Base-by-base conservation (phyloP, 441 rosid genomes). In the California macrophylla region DNA sequence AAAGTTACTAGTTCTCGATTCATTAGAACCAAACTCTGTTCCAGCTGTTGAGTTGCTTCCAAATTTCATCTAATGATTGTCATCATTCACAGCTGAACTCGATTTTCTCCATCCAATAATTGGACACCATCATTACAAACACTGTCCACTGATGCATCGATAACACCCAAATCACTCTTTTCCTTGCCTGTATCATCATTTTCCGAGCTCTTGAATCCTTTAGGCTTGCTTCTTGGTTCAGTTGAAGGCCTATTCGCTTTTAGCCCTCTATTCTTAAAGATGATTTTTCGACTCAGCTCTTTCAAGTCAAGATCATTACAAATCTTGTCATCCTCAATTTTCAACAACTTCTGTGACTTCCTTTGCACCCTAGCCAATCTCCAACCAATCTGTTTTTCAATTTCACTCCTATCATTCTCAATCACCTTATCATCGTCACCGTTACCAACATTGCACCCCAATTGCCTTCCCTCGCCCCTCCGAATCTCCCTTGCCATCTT, bases 401-500 rank as follows among this genome's bases (percentile, higher is more conserved):
- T 78, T 6, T 70, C 86, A 69, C 52, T 40, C 65, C 82, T 82
- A 71, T 72, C 74, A 21, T 75, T 78, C 0, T 80, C 64, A 67
- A 18, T 56, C 24, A n/a, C n/a, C n/a, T n/a, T 26, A 20, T 69
- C 82, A 29, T 34, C 72, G 26, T 79, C 89, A 61, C 83, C 83
- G 2, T 75, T 52, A 9, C 50, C 75, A 47, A n/a, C n/a, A n/a
- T n/a, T n/a, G n/a, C 64, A 69, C 64, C 69, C 50, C 70, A 40
- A 40, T 62, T 76, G 76, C 69, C 74, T 82, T 67, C 69, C 75
- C 82, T 93, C 97, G 6, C 56, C 78, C 75, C 77, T 82, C 24
- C 96, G 81, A 2, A 76, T 93, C 40, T 89, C 85, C 32, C 86
- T 81, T 0, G 96, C 97, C 97, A 90, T 80, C 61, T 64, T 72